These are phyloP conservation scores for Larix sibirica DNA, from an alignment of 83 land plant genomes.

Conservation along the genomic window DNA sequence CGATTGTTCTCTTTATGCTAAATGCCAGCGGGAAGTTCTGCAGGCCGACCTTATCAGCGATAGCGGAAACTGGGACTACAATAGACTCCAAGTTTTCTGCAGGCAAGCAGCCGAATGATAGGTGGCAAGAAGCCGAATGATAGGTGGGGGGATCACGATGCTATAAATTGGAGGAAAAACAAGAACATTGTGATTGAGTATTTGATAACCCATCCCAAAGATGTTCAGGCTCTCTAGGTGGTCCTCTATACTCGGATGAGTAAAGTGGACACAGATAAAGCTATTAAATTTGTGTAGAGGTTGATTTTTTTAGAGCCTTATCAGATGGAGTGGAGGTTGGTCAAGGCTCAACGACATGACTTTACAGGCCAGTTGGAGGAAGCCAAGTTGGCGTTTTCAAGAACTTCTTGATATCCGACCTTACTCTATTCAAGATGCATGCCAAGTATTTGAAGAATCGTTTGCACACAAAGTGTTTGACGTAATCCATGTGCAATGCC, in stretches of 20 bases:
- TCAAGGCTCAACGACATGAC: slow-evolving; percentile 58
- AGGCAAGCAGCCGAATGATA: too few relatives aligned
- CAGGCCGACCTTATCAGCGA: background rate
- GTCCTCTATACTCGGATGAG: slow-evolving; percentile 45
- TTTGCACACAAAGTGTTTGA: too few relatives aligned
- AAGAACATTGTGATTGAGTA: slow-evolving; percentile 12
- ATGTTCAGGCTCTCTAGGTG: slow-evolving; percentile 46
- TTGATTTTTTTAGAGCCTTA: slow-evolving; percentile 49
- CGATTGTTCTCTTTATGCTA: background rate
- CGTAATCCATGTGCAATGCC: too few relatives aligned
- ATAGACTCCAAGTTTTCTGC: too few relatives aligned
- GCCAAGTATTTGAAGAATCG: too few relatives aligned
- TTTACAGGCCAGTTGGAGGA: slow-evolving; percentile 38
- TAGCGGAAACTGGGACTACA: background rate
- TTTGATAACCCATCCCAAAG: slow-evolving; percentile 20
- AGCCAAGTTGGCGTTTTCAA: slow-evolving; percentile 46
- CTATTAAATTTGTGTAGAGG: slow-evolving; percentile 50
- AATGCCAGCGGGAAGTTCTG: background rate
- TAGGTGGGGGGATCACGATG: too few relatives aligned
- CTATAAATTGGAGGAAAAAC: background rate
- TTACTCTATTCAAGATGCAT: slow-evolving; percentile 29
- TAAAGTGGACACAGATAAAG: slow-evolving; percentile 41
- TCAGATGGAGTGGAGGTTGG: slow-evolving; percentile 67
- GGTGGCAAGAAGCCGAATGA: too few relatives aligned
- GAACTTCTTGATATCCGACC: slow-evolving; percentile 52